Conservation (phyloP, 2,329 filamentous ascomycete genomes). For the Madurella mycetomatis region DNA sequence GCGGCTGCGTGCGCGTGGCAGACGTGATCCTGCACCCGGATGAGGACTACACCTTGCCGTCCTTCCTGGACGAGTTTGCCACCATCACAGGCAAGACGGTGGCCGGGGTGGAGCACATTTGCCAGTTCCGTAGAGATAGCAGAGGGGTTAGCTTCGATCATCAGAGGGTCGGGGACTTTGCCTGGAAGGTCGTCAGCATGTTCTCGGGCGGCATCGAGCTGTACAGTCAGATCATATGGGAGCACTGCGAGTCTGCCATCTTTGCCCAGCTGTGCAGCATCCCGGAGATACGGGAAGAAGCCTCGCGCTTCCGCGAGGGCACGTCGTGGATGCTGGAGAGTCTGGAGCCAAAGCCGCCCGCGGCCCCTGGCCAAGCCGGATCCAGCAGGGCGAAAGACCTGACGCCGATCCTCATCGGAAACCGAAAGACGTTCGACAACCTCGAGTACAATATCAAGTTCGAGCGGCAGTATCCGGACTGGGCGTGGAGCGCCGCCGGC, state of each 20-base stretch:
- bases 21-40: neutral
- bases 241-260: neutral
- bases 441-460: neutral
- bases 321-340: neutral
- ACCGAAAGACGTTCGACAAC: neutral
- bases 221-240: neutral
- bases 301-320: neutral
- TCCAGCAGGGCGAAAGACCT: neutral
- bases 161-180: neutral
- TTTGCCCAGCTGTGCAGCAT: neutral
- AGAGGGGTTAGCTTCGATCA: neutral
- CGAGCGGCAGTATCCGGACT: neutral
- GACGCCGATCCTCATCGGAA: neutral
- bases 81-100: neutral
- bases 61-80: neutral
- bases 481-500: neutral
- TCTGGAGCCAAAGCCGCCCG: neutral
- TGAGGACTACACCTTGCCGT: constrained; percentile 24
- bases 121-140: neutral
- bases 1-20: neutral
- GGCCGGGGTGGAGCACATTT: neutral
- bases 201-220: neutral
- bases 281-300: neutral
- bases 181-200: neutral
- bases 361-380: too few species aligned